Evolutionary conservation across 495 filamentous ascomycete genomes (phyloP).

Genomic region (Neurospora tetrasperma): DNA sequence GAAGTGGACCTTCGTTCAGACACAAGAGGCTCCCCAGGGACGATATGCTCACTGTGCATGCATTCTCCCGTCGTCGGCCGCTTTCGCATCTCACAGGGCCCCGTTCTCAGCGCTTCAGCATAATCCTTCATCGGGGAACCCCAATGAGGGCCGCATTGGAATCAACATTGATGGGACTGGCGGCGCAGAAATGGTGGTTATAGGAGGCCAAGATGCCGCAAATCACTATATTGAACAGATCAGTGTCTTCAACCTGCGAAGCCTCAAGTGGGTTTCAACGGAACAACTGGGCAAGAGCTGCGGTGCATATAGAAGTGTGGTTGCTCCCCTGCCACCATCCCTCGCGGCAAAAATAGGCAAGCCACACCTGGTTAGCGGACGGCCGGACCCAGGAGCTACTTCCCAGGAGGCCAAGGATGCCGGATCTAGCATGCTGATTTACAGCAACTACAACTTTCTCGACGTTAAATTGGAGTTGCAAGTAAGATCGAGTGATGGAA

Average conservation of each 20-base stretch:
- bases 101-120: slow-evolving; percentile 79
- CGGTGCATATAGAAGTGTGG: slow-evolving; percentile 91
- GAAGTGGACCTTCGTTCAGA: slow-evolving; percentile 76
- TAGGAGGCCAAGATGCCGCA: slow-evolving; percentile 92
- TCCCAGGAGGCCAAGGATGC: slow-evolving; percentile 46
- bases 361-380: slow-evolving; percentile 17
- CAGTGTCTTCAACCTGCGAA: slow-evolving; percentile 95
- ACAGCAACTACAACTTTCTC: slow-evolving; percentile 98
- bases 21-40: slow-evolving; percentile 76
- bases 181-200: slow-evolving; percentile 93
- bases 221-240: slow-evolving; percentile 99
- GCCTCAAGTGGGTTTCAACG: slow-evolving; percentile 88
- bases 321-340: slow-evolving; percentile 62
- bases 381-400: slow-evolving; percentile 25
- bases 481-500: slow-evolving; percentile 74
- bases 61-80: slow-evolving; percentile 77
- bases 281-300: slow-evolving; percentile 77
- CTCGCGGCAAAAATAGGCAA: slow-evolving; percentile 64
- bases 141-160: slow-evolving; percentile 77
- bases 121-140: slow-evolving; percentile 67
- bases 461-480: slow-evolving; percentile 95
- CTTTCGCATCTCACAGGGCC: slow-evolving; percentile 72
- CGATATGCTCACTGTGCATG: slow-evolving; percentile 95
- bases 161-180: slow-evolving; percentile 81
- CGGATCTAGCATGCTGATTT: slow-evolving; percentile 84